A percentile compares a stretch with the other conserved stretches of the same genome.
phyloP scores from a whole-genome alignment of 2,329 filamentous ascomycete species.

The Fusarium redolens region DNA sequence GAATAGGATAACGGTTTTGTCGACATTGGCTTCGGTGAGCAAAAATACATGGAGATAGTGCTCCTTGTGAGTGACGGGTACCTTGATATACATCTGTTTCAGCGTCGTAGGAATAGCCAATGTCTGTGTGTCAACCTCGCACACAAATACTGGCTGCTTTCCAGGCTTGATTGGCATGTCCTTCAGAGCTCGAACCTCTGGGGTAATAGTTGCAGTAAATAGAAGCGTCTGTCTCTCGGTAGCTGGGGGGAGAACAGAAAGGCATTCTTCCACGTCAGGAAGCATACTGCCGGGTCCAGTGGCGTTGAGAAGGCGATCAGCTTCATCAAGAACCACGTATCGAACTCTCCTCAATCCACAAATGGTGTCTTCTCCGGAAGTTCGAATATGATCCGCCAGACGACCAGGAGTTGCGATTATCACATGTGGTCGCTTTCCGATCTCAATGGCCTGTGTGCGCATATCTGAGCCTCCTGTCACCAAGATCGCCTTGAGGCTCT shows the following conservation, averaged over 20 bases:
- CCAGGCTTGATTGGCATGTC: slow-evolving; percentile 75
- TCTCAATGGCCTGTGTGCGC: slow-evolving; percentile 86
- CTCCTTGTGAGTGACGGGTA: slow-evolving; percentile 92
- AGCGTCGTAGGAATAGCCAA: slow-evolving; percentile 85
- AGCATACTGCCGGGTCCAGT: slow-evolving; percentile 86
- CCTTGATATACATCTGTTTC: slow-evolving; percentile 85
- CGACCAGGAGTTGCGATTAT: slow-evolving; percentile 95
- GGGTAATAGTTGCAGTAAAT: slow-evolving; percentile 95
- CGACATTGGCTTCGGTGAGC: slow-evolving; percentile 77
- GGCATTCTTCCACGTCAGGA: slow-evolving; percentile 90
- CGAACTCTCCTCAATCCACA: slow-evolving; percentile 81
- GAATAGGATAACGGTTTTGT: slow-evolving; percentile 89
- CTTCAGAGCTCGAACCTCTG: slow-evolving; percentile 89
- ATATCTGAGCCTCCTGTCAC: slow-evolving; percentile 94
- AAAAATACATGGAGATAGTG: slow-evolving; percentile 94
- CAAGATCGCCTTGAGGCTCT: slow-evolving; percentile 88
- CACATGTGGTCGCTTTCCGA: slow-evolving; percentile 85
- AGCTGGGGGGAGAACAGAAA: slow-evolving; percentile 82
- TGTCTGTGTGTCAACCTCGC: slow-evolving; percentile 82
- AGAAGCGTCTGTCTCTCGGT: slow-evolving; percentile 88
- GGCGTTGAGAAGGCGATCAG: slow-evolving; percentile 84
- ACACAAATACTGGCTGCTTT: slow-evolving; percentile 85
- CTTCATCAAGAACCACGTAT: slow-evolving; percentile 95
- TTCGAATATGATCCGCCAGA: slow-evolving; percentile 91
- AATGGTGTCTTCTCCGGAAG: slow-evolving; percentile 90